Conservation (phyloP, 345 rosid species). For the Citrus maxima region DNA sequence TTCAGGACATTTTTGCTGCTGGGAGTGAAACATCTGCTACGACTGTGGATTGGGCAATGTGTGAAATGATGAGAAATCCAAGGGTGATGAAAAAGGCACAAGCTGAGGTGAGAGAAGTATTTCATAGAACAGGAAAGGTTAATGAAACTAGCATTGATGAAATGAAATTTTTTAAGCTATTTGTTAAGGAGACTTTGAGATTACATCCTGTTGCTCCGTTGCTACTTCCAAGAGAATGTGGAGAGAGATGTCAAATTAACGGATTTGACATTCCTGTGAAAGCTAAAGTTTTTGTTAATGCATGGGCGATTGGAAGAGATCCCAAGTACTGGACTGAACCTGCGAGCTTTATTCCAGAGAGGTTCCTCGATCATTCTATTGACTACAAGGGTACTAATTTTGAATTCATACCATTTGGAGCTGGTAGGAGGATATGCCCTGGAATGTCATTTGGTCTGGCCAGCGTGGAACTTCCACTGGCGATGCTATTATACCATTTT, state of each 20-base stretch:
- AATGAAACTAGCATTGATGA: conserved; percentile 22
- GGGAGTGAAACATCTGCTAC: conserved; percentile 23
- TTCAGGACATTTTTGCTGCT: conserved; percentile 3
- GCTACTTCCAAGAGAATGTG: conserved; percentile 30
- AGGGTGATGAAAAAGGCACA: conserved; percentile 29
- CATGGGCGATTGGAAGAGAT: conserved; percentile 31
- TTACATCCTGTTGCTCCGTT: conserved; percentile 28
- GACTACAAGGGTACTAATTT: conserved; percentile 24
- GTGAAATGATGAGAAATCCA: conserved; percentile 32
- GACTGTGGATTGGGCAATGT: conserved; percentile 26
- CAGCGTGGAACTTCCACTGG: conserved; percentile 25
- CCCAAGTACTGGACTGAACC: conserved; percentile 25
- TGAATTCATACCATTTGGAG: conserved; percentile 30
- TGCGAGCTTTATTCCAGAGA: conserved; percentile 25
- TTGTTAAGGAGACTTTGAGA: conserved; percentile 30
- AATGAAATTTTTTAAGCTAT: conserved; percentile 24
- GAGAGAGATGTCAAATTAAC: background rate
- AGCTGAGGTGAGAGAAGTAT: conserved; percentile 25
- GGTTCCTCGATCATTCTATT: conserved; percentile 19
- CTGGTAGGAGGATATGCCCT: conserved; percentile 38
- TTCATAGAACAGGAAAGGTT: conserved; percentile 11
- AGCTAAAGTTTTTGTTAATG: conserved; percentile 20
- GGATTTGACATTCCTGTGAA: conserved; percentile 17
- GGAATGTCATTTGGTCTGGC: conserved; percentile 17
- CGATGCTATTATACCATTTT: conserved; percentile 22